Conservation (phyloP, 345 rosid genomes). For the Aquilaria sinensis region DNA sequence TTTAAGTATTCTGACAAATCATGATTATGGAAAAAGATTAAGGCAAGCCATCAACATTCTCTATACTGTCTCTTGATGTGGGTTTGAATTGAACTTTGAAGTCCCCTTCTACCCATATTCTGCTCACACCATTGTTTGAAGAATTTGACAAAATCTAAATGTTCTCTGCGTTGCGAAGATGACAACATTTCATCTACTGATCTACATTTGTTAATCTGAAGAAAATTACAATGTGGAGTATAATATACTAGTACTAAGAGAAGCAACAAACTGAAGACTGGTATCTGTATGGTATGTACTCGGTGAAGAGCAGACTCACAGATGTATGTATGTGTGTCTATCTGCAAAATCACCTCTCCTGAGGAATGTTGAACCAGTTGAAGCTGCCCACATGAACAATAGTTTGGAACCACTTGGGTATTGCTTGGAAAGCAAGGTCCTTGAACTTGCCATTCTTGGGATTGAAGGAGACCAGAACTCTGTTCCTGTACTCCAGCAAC, state of each 20-base stretch:
- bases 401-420: slow-evolving; percentile 72
- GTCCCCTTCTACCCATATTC: too few relatives aligned
- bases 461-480: slow-evolving; percentile 61
- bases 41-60: too few relatives aligned
- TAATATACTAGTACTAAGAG: neutral
- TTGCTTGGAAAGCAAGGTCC: slow-evolving; percentile 51
- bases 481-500: slow-evolving; percentile 74
- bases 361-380: slow-evolving; percentile 51
- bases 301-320: slow-evolving; percentile 15
- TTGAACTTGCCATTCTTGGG: slow-evolving; percentile 52
- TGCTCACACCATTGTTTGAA: too few relatives aligned
- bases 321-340: neutral
- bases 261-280: slow-evolving; percentile 1
- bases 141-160: too few relatives aligned
- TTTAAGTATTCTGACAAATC: too few relatives aligned
- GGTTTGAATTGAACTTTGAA: too few relatives aligned
- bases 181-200: too few relatives aligned
- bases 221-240: neutral
- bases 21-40: too few relatives aligned
- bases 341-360: slow-evolving; percentile 18
- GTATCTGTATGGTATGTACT: slow-evolving; percentile 8
- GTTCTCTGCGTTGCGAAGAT: too few relatives aligned
- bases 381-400: slow-evolving; percentile 64
- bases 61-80: too few relatives aligned
- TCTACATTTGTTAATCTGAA: too few relatives aligned